Base-by-base conservation (phyloP, 2,329 filamentous ascomycete genomes). In the Beauveria caledonica region DNA sequence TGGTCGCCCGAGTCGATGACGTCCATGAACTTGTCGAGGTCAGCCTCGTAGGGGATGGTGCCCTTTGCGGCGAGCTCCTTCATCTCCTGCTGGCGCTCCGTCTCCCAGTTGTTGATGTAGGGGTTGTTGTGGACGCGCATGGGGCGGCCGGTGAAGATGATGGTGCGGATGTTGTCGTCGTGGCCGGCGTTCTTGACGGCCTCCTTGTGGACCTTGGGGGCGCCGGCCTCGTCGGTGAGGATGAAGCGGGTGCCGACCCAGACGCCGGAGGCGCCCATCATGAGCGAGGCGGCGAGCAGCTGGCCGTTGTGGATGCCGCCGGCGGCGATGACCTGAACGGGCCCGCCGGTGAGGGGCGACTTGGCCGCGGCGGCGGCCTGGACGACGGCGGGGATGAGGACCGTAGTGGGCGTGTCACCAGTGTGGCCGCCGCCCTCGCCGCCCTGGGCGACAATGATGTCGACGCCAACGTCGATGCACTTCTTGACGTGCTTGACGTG, bases 401-500 rank as follows among this genome's bases (percentile, higher is more conserved):
- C 78, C 1, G 90, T 86, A 58, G 93, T 97, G 65, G 94, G 91
- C 44, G 96, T 89, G 74, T 97, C 89, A 70, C 94, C 94, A 15
- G 92, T 97, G 81, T 97, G 92, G 67, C 94, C 94, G 73, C 94
- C 94, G 65, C 94, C 94, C 80, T 99, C 94, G 69, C 94, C 93
- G 73, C 94, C 94, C 80, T 99, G 94, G 57, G 94, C 94, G 80
- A 93, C 97, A 79, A 99, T 97, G 70, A 99, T 89, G 77, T 99
- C 94, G 68, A 87, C 90, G 66, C 92, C 94, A 62, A 92, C 84
- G 55, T 93, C 91, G 64, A 99, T 83, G 76, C 91, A 95, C 83
- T 97, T 99, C 78, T 91, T 84, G 65, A 96, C 93, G 79, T 99
- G 94, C 86, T 99, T 99, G 72, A 94, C 93, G 83, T 99, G 94